Percentiles rank a stretch among this genome's conserved stretches.
Conservation (phyloP, 352 stramenopile species). For the Blastocystis sp. region DNA sequence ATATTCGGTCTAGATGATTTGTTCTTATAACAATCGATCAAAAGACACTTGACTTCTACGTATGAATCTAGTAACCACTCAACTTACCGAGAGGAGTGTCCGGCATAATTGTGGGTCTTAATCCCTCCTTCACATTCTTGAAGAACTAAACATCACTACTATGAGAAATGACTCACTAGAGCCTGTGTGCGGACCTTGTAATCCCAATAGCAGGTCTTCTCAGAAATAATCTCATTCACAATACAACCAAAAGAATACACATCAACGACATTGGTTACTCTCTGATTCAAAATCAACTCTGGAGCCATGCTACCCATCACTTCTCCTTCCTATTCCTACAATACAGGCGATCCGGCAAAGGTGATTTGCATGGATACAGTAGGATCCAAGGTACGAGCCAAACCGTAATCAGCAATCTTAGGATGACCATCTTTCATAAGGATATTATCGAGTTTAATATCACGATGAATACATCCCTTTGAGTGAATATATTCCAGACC, state of each 20-base stretch:
- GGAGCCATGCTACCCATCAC: slow-evolving; percentile 5
- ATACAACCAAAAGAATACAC: slow-evolving; percentile 61
- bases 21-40: slow-evolving; percentile 7
- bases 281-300: background rate
- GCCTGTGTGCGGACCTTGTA: background rate
- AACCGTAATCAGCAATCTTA: slow-evolving; percentile 28
- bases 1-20: background rate
- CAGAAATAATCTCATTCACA: slow-evolving; percentile 24
- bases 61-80: background rate
- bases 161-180: background rate
- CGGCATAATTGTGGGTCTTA: background rate
- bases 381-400: background rate
- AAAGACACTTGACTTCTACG: slow-evolving; percentile 24
- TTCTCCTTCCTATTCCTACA: background rate
- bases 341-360: background rate
- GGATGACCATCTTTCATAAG: slow-evolving; percentile 61
- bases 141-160: background rate
- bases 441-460: slow-evolving; percentile 57
- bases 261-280: background rate
- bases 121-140: background rate
- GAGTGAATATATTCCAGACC: slow-evolving; percentile 37
- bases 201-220: slow-evolving; percentile 31
- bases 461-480: slow-evolving; percentile 3
- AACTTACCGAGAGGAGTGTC: background rate
- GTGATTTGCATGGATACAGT: background rate